Evolutionary conservation across 768 basidiomycete genomes (phyloP).

Genomic region (Collybia nuda): DNA sequence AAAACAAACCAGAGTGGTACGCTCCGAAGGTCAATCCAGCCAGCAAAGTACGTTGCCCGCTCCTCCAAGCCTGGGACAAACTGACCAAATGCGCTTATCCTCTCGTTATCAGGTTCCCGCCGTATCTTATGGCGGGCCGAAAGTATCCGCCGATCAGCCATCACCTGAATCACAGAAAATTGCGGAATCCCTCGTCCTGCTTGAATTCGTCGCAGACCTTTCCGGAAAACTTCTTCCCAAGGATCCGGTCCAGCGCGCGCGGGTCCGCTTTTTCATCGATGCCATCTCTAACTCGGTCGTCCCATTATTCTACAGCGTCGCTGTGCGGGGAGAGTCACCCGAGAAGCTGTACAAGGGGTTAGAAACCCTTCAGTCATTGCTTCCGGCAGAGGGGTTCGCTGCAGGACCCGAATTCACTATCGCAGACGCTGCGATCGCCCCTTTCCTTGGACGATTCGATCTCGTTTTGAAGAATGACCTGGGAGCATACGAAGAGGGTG

Average conservation of each 20-base stretch:
- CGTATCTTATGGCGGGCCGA: conserved; percentile 61
- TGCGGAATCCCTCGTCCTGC: conserved; percentile 62
- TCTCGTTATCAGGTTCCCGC: conserved; percentile 46
- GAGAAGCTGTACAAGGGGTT: conserved; percentile 41
- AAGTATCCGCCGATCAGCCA: conserved; percentile 51
- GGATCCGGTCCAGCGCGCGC: conserved; percentile 56
- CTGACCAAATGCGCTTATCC: neutral
- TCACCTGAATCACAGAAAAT: conserved; percentile 61
- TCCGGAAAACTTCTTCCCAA: conserved; percentile 52
- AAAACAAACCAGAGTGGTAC: conserved; percentile 72
- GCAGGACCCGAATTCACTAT: conserved; percentile 50
- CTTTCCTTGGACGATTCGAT: conserved; percentile 58
- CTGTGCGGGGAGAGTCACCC: conserved; percentile 37
- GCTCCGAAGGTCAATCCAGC: conserved; percentile 63
- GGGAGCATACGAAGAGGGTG: conserved; percentile 47
- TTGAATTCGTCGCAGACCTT: conserved; percentile 68
- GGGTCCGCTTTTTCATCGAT: conserved; percentile 65
- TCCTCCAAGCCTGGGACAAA: too few relatives aligned
- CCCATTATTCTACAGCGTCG: conserved; percentile 34
- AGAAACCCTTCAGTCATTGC: conserved; percentile 46
- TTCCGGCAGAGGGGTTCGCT: conserved; percentile 48
- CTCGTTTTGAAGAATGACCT: conserved; percentile 46
- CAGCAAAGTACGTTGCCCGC: conserved; percentile 50
- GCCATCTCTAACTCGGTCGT: conserved; percentile 45
- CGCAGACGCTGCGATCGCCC: conserved; percentile 60